Evolutionary conservation across 2,329 filamentous ascomycete genomes (phyloP).

Genomic region (Colletotrichum ledebouriae): DNA sequence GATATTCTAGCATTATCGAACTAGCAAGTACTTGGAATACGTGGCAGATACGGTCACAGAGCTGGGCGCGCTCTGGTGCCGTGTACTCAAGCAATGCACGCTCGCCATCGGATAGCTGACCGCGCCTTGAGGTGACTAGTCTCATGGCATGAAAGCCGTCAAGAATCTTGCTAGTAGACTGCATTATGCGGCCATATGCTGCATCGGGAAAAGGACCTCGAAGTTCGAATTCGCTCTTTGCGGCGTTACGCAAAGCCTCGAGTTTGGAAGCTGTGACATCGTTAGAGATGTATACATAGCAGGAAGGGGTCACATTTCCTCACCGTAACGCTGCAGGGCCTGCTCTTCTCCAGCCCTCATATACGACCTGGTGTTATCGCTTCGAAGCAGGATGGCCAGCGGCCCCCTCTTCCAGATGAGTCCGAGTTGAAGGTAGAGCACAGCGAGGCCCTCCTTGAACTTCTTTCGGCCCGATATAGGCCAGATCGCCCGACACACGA

Average conservation of each 20-base stretch:
- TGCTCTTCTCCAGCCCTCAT: constrained; percentile 91
- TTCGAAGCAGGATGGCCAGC: constrained; percentile 77
- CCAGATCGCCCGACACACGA: constrained; percentile 92
- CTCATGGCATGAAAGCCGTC: constrained; percentile 98
- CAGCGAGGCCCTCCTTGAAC: constrained; percentile 87
- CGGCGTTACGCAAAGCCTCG: constrained; percentile 79
- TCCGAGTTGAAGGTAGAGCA: constrained; percentile 95
- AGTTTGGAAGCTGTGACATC: constrained; percentile 69
- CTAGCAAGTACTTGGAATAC: constrained; percentile 88
- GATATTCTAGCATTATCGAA: constrained; percentile 94
- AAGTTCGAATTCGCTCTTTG: constrained; percentile 89
- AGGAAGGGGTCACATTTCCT: constrained; percentile 23
- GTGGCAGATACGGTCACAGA: constrained; percentile 93
- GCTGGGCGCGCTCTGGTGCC: constrained; percentile 79
- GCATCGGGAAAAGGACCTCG: constrained; percentile 86
- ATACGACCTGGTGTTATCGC: constrained; percentile 73
- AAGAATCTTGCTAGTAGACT: constrained; percentile 85
- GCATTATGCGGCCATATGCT: constrained; percentile 80
- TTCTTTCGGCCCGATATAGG: constrained; percentile 91
- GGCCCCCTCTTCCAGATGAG: constrained; percentile 97
- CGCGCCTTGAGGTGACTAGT: constrained; percentile 86
- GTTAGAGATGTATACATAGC: constrained; percentile 16
- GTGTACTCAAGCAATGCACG: constrained; percentile 85
- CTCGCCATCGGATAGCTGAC: constrained; percentile 82
- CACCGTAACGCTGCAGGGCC: constrained; percentile 82